Conservation (phyloP, 129 eudicot genomes). For the Saposhnikovia divaricata region DNA sequence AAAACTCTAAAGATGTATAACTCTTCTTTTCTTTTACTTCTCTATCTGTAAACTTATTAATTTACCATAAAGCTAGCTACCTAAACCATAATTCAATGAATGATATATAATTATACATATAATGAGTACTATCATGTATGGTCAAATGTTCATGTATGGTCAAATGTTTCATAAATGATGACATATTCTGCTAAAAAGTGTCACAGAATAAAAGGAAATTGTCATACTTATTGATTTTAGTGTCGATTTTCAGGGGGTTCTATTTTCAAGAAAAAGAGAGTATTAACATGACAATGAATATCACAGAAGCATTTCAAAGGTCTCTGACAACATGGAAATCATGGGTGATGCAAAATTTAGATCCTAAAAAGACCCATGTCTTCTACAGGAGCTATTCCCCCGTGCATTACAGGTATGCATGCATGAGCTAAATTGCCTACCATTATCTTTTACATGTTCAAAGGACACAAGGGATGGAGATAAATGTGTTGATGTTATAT, state of each 20-base stretch:
- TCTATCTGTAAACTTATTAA: not conserved
- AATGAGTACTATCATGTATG: not conserved
- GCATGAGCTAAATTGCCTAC: not conserved
- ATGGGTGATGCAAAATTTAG: slow-evolving; percentile 49
- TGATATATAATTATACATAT: not conserved
- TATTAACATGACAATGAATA: slow-evolving; percentile 67
- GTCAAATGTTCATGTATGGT: not conserved
- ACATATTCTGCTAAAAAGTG: no score
- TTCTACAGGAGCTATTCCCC: slow-evolving; percentile 74
- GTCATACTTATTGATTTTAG: not conserved
- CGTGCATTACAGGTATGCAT: slow-evolving; percentile 50
- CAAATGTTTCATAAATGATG: not conserved
- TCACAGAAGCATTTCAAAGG: slow-evolving; percentile 70
- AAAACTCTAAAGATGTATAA: slow-evolving; percentile 56
- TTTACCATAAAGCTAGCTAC: not conserved
- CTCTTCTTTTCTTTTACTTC: not conserved
- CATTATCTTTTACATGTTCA: not conserved
- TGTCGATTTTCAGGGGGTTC: slow-evolving; percentile 53
- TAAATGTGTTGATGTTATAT: not conserved
- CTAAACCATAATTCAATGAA: not conserved
- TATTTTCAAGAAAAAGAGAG: slow-evolving; percentile 59
- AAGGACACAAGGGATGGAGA: not conserved
- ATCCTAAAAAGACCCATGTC: slow-evolving; percentile 33
- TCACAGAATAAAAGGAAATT: not conserved
- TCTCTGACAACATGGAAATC: slow-evolving; percentile 50